Percentiles rank a stretch among this genome's conserved stretches.
phyloP scores from a whole-genome alignment of 805 yeast genomes.

The Metschnikowia continentalis region DNA sequence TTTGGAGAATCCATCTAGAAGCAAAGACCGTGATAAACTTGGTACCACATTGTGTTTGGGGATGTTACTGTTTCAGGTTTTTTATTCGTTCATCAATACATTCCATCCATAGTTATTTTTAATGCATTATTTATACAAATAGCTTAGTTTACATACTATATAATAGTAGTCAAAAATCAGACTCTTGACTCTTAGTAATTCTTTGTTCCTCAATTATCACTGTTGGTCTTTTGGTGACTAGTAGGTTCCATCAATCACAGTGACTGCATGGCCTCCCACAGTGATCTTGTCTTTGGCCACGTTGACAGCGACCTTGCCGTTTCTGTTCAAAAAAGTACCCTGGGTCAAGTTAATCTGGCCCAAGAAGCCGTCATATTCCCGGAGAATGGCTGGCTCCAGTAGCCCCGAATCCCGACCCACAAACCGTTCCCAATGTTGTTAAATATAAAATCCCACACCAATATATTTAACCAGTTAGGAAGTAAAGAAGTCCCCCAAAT shows the following conservation, averaged over 20 bases:
- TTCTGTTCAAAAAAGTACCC: conserved; percentile 32
- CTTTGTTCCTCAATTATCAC: background rate
- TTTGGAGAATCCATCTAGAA: conserved; percentile 15
- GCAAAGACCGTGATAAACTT: conserved; percentile 22
- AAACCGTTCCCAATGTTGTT: conserved; percentile 14
- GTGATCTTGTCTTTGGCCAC: conserved; percentile 14
- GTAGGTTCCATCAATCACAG: conserved; percentile 32
- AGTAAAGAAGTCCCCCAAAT: no score
- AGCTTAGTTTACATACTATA: no score
- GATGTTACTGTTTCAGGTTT: no score
- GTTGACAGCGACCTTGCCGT: conserved; percentile 29
- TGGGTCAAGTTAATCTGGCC: conserved; percentile 11
- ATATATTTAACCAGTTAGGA: no score
- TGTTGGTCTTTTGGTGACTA: background rate
- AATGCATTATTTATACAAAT: no score
- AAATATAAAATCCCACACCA: no score
- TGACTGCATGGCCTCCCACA: conserved; percentile 40
- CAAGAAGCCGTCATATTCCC: conserved; percentile 7
- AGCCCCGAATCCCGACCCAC: conserved; percentile 46
- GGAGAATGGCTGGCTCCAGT: conserved; percentile 25
- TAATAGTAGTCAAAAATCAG: no score
- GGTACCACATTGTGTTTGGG: conserved; percentile 30
- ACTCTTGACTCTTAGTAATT: no score
- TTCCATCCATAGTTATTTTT: no score
- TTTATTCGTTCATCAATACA: no score